Percentiles rank a stretch among this genome's conserved stretches.
These are phyloP conservation scores for Aspergillus eucalypticola DNA, from an alignment of 2,329 filamentous ascomycete species.

Conservation along the genomic window DNA sequence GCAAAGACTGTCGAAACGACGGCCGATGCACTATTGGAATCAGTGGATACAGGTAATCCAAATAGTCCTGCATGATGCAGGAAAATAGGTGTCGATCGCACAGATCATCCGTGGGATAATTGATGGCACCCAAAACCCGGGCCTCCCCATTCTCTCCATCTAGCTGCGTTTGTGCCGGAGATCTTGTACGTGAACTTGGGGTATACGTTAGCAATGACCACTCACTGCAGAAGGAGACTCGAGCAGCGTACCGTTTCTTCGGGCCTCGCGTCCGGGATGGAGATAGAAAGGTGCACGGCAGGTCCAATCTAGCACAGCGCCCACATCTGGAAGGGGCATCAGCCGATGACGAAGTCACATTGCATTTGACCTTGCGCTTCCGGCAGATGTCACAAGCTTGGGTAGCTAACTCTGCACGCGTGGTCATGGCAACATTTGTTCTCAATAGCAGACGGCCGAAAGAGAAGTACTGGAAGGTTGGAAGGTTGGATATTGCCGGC, in stretches of 20 bases:
- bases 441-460: too few relatives aligned
- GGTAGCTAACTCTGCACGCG: background rate
- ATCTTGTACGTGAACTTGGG: background rate
- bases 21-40: constrained; percentile 19
- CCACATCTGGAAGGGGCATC: background rate
- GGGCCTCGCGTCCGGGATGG: constrained; percentile 18
- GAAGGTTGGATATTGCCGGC: background rate
- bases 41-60: constrained; percentile 17
- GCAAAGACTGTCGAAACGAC: constrained; percentile 13
- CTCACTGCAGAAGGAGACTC: background rate
- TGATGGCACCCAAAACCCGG: background rate
- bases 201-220: background rate
- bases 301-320: constrained; percentile 17
- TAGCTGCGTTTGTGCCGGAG: background rate
- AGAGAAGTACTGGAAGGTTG: too few relatives aligned
- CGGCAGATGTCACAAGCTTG: constrained; percentile 13
- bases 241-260: constrained; percentile 14
- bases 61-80: constrained; percentile 20
- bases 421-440: background rate
- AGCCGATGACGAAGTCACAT: background rate
- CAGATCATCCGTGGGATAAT: constrained; percentile 15
- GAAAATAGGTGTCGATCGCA: constrained; percentile 16
- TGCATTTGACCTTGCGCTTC: constrained; percentile 11
- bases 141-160: background rate
- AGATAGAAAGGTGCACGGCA: constrained; percentile 17